Conservation (phyloP, 164 flowering plant species). For the Piper longum region DNA sequence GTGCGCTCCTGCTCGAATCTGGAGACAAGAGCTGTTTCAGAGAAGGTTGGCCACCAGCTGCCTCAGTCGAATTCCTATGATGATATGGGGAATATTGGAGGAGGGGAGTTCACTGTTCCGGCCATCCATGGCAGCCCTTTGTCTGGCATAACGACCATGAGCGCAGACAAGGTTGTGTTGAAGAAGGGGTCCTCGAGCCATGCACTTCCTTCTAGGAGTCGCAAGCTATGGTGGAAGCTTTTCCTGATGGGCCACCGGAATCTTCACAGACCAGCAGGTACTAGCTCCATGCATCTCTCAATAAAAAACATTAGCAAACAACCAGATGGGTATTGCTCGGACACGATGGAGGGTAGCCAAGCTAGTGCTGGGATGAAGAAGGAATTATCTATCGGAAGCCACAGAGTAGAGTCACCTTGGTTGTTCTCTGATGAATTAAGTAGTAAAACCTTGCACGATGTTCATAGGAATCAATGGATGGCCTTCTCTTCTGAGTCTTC, state of each 20-base stretch:
- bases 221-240: slow-evolving; percentile 85
- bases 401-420: slow-evolving; percentile 27
- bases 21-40: slow-evolving; percentile 33
- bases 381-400: slow-evolving; percentile 5
- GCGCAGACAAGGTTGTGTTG: slow-evolving; percentile 86
- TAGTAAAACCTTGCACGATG: slow-evolving; percentile 21
- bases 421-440: slow-evolving; percentile 28
- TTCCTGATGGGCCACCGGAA: slow-evolving; percentile 94
- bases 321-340: slow-evolving; percentile 75
- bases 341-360: slow-evolving; percentile 50
- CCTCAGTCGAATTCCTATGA: slow-evolving; percentile 45
- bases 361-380: slow-evolving; percentile 2
- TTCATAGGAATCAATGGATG: slow-evolving; percentile 75
- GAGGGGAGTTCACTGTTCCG: slow-evolving; percentile 8
- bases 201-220: slow-evolving; percentile 71
- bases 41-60: slow-evolving; percentile 22
- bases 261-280: slow-evolving; percentile 21
- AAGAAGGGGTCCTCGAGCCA: slow-evolving; percentile 85
- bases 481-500: slow-evolving; percentile 48
- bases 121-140: slow-evolving; percentile 35
- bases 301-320: slow-evolving; percentile 19
- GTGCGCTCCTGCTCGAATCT: slow-evolving; percentile 75
- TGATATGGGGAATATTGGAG: slow-evolving; percentile 26
- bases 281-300: slow-evolving; percentile 1
- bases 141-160: slow-evolving; percentile 35